These are phyloP conservation scores for Heracleum sosnowskyi DNA, from an alignment of 129 eudicot species.

Conservation along the genomic window DNA sequence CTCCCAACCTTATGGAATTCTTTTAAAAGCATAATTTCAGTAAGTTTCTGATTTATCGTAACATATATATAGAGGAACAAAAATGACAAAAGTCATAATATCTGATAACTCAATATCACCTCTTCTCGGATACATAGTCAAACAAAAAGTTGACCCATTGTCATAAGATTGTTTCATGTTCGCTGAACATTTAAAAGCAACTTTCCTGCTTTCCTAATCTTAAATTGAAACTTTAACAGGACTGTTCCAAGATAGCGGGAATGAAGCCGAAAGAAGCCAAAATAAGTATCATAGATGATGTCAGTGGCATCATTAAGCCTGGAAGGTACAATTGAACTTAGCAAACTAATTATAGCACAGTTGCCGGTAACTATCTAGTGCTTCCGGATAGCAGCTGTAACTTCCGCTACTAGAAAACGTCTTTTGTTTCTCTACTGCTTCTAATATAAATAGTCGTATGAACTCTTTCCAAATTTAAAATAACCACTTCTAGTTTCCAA, in stretches of 20 bases:
- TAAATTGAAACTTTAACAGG: conserved; percentile 26
- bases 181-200: neutral
- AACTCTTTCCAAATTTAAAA: neutral
- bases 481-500: neutral
- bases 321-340: conserved; percentile 41
- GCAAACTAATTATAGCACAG: neutral
- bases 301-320: conserved; percentile 64
- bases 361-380: neutral
- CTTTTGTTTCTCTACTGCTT: neutral
- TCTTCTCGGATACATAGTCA: no score
- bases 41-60: conserved; percentile 7
- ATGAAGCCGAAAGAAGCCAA: conserved; percentile 37
- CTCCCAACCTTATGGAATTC: conserved; percentile 58
- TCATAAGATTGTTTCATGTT: neutral
- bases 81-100: neutral
- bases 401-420: neutral
- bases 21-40: conserved; percentile 25
- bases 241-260: conserved; percentile 40
- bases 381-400: neutral
- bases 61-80: neutral
- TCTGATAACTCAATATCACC: neutral
- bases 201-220: neutral
- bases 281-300: conserved; percentile 44
- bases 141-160: no score
- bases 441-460: neutral